Base-by-base conservation (phyloP, 306 rosid species). In the Ceratonia siliqua region DNA sequence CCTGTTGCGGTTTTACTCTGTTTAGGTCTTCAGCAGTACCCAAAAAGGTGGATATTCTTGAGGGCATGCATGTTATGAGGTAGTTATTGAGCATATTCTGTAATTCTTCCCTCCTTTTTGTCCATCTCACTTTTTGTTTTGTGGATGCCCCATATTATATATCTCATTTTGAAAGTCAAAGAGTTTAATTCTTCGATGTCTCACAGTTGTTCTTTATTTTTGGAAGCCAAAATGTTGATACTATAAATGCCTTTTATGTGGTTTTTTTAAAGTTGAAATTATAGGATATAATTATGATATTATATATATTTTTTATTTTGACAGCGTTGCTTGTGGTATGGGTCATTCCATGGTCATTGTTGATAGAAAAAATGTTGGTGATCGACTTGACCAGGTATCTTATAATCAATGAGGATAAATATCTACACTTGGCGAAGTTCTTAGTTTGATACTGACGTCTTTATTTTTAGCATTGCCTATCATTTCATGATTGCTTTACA, bases 61-160 rank as follows among this genome's bases (percentile, higher is more conserved):
- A 94, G 82, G 93, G 97, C 45, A 86, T 92, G 96, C 97, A 86
- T 83, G 96, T 94, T 27, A 75, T 94, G 39, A 80, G 97, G 99
- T 93, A 62, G 42, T 81, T 49, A 25, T 77, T 22, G 24, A 27
- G 22, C 36, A 17, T 20, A 25, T 36, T 18, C 20, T 35, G 35
- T 6, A 5, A 62, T 15, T 57, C 10, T 49, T 15, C 38, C 22
- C 38, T 25, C 42, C 33, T 36, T 61, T 62, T 38, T 62, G 20
- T 62, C 46, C 35, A 6, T 43, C 48, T 62, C 5, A 45, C 18
- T 4, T 14, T 14, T 18, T 18, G 46, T 68, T 21, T n/a, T 46
- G 18, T 52, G 54, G 76, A 21, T 33, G 35, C 15, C 35, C 25
- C 38, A 43, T 48, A 39, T 39, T 78, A 33, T 11, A 22, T 45